Percentiles rank a stretch among this genome's conserved stretches.
Evolutionary conservation across 345 rosid genomes (phyloP).

Genomic region (Populus alba): DNA sequence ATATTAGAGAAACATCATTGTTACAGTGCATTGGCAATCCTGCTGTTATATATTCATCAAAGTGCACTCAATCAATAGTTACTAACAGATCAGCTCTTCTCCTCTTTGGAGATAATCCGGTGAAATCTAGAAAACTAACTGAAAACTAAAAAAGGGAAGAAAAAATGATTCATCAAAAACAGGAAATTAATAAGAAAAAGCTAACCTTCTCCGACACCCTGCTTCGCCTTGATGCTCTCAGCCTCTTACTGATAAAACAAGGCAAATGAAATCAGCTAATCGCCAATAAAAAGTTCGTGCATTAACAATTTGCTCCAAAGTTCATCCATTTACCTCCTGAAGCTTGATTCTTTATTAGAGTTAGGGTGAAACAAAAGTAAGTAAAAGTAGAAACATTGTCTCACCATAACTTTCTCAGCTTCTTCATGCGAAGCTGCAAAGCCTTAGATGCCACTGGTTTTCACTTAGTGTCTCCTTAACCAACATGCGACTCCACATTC

Average conservation of each 20-base stretch:
- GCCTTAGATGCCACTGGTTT: conserved; percentile 91
- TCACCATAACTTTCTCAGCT: conserved; percentile 78
- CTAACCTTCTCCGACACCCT: conserved; percentile 54
- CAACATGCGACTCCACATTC: conserved; percentile 20
- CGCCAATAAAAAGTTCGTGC: neutral
- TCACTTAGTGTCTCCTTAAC: conserved; percentile 48
- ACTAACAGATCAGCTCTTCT: neutral
- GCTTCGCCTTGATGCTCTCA: conserved; percentile 55
- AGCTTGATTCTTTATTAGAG: neutral
- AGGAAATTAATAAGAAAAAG: neutral
- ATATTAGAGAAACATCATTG: neutral
- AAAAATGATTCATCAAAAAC: neutral
- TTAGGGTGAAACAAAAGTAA: neutral
- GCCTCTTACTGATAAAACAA: conserved; percentile 56
- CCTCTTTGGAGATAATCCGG: neutral
- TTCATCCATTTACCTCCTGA: neutral
- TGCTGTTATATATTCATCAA: neutral
- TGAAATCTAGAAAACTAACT: neutral
- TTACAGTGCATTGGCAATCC: neutral
- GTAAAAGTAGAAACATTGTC: conserved; percentile 4
- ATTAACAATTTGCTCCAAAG: neutral
- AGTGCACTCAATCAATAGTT: neutral
- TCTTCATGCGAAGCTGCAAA: conserved; percentile 78
- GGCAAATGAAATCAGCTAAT: neutral
- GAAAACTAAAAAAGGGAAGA: conserved; percentile 2